Evolutionary conservation across 805 yeast species (phyloP), one percentile per base, ranked within the genome.

Genomic region (Teunomyces cretensis): DNA sequence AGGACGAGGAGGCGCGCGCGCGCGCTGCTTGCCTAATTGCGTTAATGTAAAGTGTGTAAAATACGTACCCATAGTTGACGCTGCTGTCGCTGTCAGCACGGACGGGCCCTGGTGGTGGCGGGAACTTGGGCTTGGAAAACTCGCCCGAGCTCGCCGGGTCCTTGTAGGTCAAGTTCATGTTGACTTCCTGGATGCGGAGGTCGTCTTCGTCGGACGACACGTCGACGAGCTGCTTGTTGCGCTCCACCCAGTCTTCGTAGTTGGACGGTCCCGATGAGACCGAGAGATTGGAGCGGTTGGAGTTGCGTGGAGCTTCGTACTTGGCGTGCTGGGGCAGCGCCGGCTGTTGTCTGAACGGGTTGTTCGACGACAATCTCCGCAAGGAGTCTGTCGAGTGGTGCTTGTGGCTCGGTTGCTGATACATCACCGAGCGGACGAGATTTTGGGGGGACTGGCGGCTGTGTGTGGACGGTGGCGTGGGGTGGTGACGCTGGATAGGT

Each of bases 171-270:
- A 26, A 22, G 32, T 39, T 19, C 48, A 42, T 41, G 30, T 49
- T 49, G 22, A 40, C 43, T 11, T 46, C 47, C 6, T 35, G 35
- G 37, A 43, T 38, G 24, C 32, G 30, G 37, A 46, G 44, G 30
- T 70, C 75, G 14, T 71, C 69, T 6, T 69, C 79, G 38, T 74
- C 74, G 16, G 70, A 65, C 46, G 74, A 69, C 40, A 70, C 58
- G 46, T 65, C 67, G 45, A 75, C 48, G 58, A 76, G 50, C 53
- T 62, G 64, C 49, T 64, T 67, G 49, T 72, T 74, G 46, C 67
- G 68, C 45, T 69, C 68, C 15, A 84, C 79, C 90, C 90, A 84
- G 15, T 69, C 73, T 33, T 78, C 81, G 57, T 81, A 84, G 30
- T 39, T 43, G 38, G 32, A 14, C 14, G 30, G 33, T 6, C 32